Percentiles rank a stretch among this genome's conserved stretches.
Conservation (phyloP, 495 filamentous ascomycete species). For the Penicillium coprophilum region DNA sequence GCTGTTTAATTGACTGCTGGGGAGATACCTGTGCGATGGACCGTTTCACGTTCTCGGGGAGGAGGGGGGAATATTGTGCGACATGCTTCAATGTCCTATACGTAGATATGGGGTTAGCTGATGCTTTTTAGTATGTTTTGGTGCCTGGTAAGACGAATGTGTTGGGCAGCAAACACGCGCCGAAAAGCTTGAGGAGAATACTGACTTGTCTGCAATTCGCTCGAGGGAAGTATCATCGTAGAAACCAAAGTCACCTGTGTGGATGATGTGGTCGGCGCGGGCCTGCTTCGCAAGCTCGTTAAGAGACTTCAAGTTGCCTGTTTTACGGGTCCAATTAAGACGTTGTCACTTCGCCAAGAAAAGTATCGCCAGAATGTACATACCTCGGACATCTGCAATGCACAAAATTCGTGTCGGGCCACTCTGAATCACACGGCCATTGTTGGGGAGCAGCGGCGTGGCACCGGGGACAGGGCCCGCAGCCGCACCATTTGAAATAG, state of each 20-base stretch:
- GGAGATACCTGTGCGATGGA: slow-evolving; percentile 67
- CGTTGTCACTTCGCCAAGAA: neutral
- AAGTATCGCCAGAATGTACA: slow-evolving; percentile 11
- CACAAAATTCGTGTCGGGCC: slow-evolving; percentile 85
- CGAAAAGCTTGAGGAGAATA: slow-evolving; percentile 16
- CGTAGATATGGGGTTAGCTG: slow-evolving; percentile 19
- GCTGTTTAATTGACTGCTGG: slow-evolving; percentile 71
- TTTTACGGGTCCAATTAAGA: slow-evolving; percentile 25
- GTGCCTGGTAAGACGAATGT: slow-evolving; percentile 10
- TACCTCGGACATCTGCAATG: slow-evolving; percentile 98
- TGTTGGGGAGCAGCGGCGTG: slow-evolving; percentile 61
- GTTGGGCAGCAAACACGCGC: slow-evolving; percentile 14
- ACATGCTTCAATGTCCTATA: slow-evolving; percentile 94
- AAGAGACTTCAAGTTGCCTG: slow-evolving; percentile 91
- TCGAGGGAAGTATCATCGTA: slow-evolving; percentile 96
- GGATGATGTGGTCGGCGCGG: slow-evolving; percentile 91
- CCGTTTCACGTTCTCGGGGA: slow-evolving; percentile 84
- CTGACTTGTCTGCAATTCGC: slow-evolving; percentile 98
- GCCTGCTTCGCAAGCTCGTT: slow-evolving; percentile 95
- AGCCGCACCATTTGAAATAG: slow-evolving; percentile 49
- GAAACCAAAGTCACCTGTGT: slow-evolving; percentile 99
- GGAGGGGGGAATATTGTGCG: slow-evolving; percentile 94
- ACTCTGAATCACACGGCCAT: slow-evolving; percentile 75
- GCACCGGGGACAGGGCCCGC: slow-evolving; percentile 52
- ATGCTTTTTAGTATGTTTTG: slow-evolving; percentile 6